phyloP scores from a whole-genome alignment of 2,329 filamentous ascomycete genomes.

The Emmonsiellopsis sp. region DNA sequence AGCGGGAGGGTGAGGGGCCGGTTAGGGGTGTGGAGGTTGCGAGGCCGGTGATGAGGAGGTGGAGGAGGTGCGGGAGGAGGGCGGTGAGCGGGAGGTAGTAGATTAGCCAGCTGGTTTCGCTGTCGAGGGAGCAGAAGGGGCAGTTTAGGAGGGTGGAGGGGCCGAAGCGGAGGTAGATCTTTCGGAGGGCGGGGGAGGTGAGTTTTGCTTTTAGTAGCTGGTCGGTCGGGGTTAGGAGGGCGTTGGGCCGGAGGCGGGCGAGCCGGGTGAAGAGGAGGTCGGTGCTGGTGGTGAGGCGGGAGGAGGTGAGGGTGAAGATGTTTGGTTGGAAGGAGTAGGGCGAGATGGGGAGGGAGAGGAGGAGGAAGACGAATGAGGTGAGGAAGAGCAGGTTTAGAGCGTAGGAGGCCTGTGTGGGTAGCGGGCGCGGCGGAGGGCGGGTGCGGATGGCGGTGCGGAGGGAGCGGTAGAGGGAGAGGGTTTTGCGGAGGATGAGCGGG shows the following conservation, averaged over 20 bases:
- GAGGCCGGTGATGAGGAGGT: slow-evolving; percentile 62
- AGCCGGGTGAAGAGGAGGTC: slow-evolving; percentile 78
- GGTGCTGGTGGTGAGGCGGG: slow-evolving; percentile 74
- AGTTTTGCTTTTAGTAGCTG: slow-evolving; percentile 58
- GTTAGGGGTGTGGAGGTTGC: slow-evolving; percentile 61
- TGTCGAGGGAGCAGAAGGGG: slow-evolving; percentile 69
- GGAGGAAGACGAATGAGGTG: slow-evolving; percentile 43
- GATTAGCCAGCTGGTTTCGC: slow-evolving; percentile 61
- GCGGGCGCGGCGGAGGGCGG: slow-evolving; percentile 27
- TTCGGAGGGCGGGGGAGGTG: slow-evolving; percentile 58
- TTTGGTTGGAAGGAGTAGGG: slow-evolving; percentile 48
- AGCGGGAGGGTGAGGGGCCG: slow-evolving; percentile 54
- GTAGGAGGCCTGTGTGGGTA: slow-evolving; percentile 25
- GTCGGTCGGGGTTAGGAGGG: slow-evolving; percentile 45
- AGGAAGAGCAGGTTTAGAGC: slow-evolving; percentile 44
- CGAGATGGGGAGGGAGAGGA: slow-evolving; percentile 51
- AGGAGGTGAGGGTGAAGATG: slow-evolving; percentile 66
- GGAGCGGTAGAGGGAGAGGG: slow-evolving; percentile 28
- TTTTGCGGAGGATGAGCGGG: slow-evolving; percentile 31
- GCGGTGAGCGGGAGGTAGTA: slow-evolving; percentile 66
- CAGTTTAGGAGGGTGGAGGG: slow-evolving; percentile 64
- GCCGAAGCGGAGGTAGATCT: slow-evolving; percentile 77
- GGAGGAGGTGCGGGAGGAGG: slow-evolving; percentile 67
- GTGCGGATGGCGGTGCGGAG: slow-evolving; percentile 18
- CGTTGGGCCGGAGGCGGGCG: slow-evolving; percentile 29